Base-by-base conservation (phyloP, 179 eudicot genomes). In the Drosera spatulata region DNA sequence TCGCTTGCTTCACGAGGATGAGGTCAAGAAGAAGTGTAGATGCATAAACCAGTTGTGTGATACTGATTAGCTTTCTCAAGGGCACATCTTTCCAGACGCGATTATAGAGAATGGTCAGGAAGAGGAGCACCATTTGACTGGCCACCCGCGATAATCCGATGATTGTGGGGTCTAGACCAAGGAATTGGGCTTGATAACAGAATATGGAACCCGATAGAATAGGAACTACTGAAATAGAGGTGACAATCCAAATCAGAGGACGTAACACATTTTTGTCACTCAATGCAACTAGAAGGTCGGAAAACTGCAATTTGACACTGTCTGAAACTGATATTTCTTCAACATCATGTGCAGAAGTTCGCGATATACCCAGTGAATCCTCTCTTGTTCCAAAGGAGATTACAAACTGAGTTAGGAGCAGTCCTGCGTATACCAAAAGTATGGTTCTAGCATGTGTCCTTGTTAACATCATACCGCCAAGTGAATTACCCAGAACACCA, bases 141-240 rank as follows among this genome's bases (percentile, higher is more conserved):
- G 77, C 73, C 47, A 88, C 98, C 48, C 75, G 72, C 0, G 95
- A 88, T 81, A 86, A 70, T 38, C 98, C 98, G n/a, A 91, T 88
- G n/a, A 86, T 61, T 6, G 80, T 88, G 39, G 96, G 85, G 55
- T 84, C 83, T 38, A 91, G 87, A 73, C 81, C 71, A 33, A 91
- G 76, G 64, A 55, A 73, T 61, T 86, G 95, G 8, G 86, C 86
- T 69, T 91, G 98, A 69, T 86, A 91, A 68, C 98, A 91, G 55
- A 91, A 91, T 39, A 84, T 67, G 4, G 96, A 85, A 45, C 98
- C 98, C 1, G 95, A 84, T 5, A 91, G 75, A 57, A 77, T 71
- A 14, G 98, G 98, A 46, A 86, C 91, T 56, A 76, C 40, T 6
- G 85, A 58, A 63, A 82, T 77, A 1, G 96, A 86, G 56, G 72